Conservation (phyloP, 2,329 filamentous ascomycete genomes). For the Pseudofabraea citricarpa region DNA sequence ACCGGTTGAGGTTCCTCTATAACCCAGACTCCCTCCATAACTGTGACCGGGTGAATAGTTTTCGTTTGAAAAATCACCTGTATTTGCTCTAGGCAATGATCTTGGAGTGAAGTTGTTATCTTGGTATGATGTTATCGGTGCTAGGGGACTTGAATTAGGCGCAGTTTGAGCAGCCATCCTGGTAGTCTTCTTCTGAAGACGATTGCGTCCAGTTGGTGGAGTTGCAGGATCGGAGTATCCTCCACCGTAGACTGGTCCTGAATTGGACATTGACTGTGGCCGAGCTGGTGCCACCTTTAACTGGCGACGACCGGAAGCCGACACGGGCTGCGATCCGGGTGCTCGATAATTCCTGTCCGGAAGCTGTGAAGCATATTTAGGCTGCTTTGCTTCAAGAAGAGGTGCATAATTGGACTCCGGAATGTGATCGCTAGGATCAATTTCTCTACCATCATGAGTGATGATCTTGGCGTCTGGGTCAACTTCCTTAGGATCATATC, state of each 20-base stretch:
- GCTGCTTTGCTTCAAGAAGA: conserved; percentile 41
- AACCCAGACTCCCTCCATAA: conserved; percentile 23
- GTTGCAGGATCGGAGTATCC: conserved; percentile 30
- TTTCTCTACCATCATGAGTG: conserved; percentile 68
- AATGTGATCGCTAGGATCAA: conserved; percentile 77
- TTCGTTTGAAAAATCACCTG: conserved; percentile 22
- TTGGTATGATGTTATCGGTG: conserved; percentile 24
- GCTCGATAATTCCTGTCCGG: conserved; percentile 34
- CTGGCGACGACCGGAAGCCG: conserved; percentile 44
- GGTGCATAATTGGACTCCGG: conserved; percentile 46
- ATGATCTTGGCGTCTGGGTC: conserved; percentile 66
- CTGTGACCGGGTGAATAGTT: conserved; percentile 24
- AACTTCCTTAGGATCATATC: conserved; percentile 28
- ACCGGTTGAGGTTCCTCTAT: conserved; percentile 26
- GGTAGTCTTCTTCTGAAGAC: conserved; percentile 58
- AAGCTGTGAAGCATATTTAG: conserved; percentile 31
- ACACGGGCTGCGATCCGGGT: conserved; percentile 48
- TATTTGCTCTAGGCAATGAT: conserved; percentile 19
- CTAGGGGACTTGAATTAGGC: conserved; percentile 22
- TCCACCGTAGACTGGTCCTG: conserved; percentile 20
- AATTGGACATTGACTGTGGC: conserved; percentile 39
- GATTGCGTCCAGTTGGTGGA: conserved; percentile 43
- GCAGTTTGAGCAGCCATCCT: conserved; percentile 22
- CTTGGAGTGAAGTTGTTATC: conserved; percentile 20
- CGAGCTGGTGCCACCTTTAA: conserved; percentile 43